These are phyloP conservation scores for Mucor plumbeus DNA, from an alignment of 371 early-diverging fungal genomes.

Conservation along the genomic window DNA sequence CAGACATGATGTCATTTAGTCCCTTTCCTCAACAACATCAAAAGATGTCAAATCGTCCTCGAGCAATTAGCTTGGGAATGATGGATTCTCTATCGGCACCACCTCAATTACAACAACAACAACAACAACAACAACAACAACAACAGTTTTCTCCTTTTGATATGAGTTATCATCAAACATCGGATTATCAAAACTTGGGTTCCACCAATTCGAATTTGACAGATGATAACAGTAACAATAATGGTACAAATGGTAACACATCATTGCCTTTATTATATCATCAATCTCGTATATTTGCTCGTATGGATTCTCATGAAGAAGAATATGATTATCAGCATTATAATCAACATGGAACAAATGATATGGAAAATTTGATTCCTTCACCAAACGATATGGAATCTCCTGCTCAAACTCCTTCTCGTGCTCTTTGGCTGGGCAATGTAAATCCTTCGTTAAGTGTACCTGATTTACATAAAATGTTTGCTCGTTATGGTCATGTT, in stretches of 20 bases:
- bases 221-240: not conserved
- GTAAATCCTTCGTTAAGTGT: conserved; percentile 83
- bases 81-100: conserved; percentile 27
- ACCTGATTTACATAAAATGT: conserved; percentile 79
- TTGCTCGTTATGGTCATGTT: conserved; percentile 89
- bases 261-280: conserved; percentile 1
- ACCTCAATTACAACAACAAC: conserved; percentile 19
- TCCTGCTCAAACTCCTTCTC: conserved; percentile 66
- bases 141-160: conserved; percentile 29
- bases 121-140: conserved; percentile 17
- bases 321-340: not conserved
- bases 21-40: conserved; percentile 26
- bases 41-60: conserved; percentile 40
- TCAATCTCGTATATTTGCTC: conserved; percentile 5
- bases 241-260: conserved; percentile 1
- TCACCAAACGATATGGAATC: not conserved
- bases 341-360: not conserved
- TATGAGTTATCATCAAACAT: conserved; percentile 9
- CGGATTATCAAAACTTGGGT: conserved; percentile 12
- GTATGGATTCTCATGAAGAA: conserved; percentile 14
- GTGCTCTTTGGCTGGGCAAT: conserved; percentile 96
- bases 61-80: conserved; percentile 54
- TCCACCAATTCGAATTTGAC: conserved; percentile 12
- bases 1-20: conserved; percentile 20
- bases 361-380: not conserved